Conservation (phyloP, 2,329 filamentous ascomycete species). For the Sclerotinia sclerotiorum region DNA sequence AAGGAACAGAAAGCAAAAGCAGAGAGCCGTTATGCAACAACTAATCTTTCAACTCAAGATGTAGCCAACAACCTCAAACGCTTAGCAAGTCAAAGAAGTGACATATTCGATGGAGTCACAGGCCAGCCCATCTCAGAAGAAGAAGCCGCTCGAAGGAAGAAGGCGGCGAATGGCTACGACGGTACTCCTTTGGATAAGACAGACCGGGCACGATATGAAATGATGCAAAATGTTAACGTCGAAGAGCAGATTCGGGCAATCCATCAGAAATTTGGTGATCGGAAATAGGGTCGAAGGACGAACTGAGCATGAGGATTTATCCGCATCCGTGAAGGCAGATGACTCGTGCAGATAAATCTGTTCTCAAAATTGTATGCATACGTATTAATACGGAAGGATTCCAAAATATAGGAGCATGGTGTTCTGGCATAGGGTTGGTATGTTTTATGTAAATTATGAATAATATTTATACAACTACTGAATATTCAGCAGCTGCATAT, state of each 20-base stretch:
- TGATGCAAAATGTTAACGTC: conserved; percentile 71
- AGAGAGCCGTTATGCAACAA: conserved; percentile 79
- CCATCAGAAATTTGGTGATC: conserved; percentile 54
- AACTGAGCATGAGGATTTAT: background rate
- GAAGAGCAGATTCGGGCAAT: conserved; percentile 80
- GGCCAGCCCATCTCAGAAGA: conserved; percentile 67
- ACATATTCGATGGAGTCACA: conserved; percentile 77
- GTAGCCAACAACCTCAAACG: conserved; percentile 94
- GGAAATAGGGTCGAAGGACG: conserved; percentile 30
- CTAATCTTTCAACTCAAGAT: conserved; percentile 81
- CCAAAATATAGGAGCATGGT: conserved; percentile 19
- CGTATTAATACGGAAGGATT: background rate
- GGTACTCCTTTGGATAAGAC: conserved; percentile 59
- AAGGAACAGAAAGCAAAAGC: conserved; percentile 92
- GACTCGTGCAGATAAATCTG: background rate
- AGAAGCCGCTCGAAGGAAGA: conserved; percentile 73
- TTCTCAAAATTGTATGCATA: conserved; percentile 1
- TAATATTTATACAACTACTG: conserved; percentile 16
- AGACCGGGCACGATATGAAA: conserved; percentile 51
- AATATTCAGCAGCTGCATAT: conserved; percentile 6
- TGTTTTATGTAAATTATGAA: conserved; percentile 23
- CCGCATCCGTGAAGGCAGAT: background rate
- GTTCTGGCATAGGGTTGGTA: conserved; percentile 17
- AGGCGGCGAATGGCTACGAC: conserved; percentile 69
- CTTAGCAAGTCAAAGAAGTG: conserved; percentile 82